phyloP scores from a whole-genome alignment of 176 grass and related monocot species.

The Zoysia pacifica region DNA sequence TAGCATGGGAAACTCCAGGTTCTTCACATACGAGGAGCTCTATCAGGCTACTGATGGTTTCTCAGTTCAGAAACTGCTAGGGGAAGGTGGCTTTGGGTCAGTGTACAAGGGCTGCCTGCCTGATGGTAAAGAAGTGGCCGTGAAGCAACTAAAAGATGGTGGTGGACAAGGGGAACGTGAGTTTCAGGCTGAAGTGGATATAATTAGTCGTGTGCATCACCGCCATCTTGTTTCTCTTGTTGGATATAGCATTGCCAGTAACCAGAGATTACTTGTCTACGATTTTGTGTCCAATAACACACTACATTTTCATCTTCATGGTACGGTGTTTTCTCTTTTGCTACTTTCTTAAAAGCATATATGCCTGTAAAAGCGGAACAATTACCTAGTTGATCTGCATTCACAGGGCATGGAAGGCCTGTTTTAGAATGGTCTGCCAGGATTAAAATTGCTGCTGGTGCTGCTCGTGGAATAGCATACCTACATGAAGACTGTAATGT shows the following conservation, averaged over 20 bases:
- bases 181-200: conserved; percentile 95
- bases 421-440: conserved; percentile 75
- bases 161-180: conserved; percentile 88
- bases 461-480: conserved; percentile 89
- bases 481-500: conserved; percentile 94
- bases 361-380: neutral
- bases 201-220: conserved; percentile 85
- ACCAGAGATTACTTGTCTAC: conserved; percentile 82
- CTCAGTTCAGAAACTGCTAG: conserved; percentile 65
- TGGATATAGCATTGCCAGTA: conserved; percentile 70
- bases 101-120: conserved; percentile 73
- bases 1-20: conserved; percentile 62
- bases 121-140: conserved; percentile 73
- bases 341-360: neutral
- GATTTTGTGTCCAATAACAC: conserved; percentile 83
- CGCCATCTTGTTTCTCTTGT: conserved; percentile 92
- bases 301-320: conserved; percentile 86
- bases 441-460: conserved; percentile 77
- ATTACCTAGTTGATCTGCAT: conserved; percentile 14
- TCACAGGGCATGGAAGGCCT: conserved; percentile 50
- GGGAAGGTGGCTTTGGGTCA: conserved; percentile 82
- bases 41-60: conserved; percentile 81
- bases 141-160: conserved; percentile 74
- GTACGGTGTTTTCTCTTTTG: conserved; percentile 40
- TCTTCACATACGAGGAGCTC: conserved; percentile 75